Percentiles rank a stretch among this genome's conserved stretches.
phyloP scores from a whole-genome alignment of 345 rosid species.

The Hibiscus syriacus region DNA sequence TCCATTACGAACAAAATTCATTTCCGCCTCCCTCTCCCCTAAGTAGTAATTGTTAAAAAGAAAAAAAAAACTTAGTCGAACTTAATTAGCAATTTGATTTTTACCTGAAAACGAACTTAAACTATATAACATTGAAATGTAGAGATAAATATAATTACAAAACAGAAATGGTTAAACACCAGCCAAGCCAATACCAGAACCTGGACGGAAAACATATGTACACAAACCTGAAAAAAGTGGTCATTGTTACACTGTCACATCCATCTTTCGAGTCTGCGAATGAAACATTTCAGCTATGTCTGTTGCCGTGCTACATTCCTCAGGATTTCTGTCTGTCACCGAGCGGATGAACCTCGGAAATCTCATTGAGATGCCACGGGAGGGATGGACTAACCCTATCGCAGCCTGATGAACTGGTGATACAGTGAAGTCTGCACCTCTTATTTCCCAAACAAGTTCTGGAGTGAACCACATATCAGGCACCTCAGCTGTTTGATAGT shows the following conservation, averaged over 20 bases:
- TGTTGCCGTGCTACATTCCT: conserved; percentile 68
- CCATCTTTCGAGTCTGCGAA: conserved; percentile 68
- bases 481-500: conserved; percentile 64
- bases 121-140: too few species aligned
- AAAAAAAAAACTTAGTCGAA: too few species aligned
- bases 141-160: too few species aligned
- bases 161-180: background rate
- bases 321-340: conserved; percentile 44
- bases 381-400: conserved; percentile 70
- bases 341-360: conserved; percentile 59
- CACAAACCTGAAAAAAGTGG: background rate
- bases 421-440: conserved; percentile 81
- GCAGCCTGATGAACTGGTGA: conserved; percentile 79
- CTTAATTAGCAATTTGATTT: too few species aligned
- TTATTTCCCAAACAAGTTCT: conserved; percentile 72
- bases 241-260: conserved; percentile 19
- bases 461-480: conserved; percentile 82
- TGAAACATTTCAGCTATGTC: conserved; percentile 71
- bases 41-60: too few species aligned
- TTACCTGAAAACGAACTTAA: too few species aligned
- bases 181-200: background rate
- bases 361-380: conserved; percentile 76
- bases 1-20: too few species aligned
- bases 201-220: background rate
- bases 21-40: too few species aligned